Conservation (phyloP, 2,329 filamentous ascomycete genomes). For the Diaporthe batatas region DNA sequence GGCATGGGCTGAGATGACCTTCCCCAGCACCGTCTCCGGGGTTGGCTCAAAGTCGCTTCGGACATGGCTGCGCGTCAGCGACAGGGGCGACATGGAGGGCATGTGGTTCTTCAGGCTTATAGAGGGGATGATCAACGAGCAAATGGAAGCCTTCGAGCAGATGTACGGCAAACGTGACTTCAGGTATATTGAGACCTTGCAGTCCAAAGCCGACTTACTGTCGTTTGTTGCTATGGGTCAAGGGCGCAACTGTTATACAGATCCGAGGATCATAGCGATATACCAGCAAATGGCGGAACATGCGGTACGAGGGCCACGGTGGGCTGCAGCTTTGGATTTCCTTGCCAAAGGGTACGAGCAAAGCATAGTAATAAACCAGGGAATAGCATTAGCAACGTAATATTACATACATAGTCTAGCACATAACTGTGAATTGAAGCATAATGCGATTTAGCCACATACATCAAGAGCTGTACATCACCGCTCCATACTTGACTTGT, state of each 20-base stretch:
- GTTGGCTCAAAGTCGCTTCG: neutral
- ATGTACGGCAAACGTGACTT: conserved; percentile 1
- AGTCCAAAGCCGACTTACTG: conserved; percentile 21
- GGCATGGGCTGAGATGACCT: conserved; percentile 23
- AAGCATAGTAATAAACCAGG: neutral
- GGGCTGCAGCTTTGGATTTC: neutral
- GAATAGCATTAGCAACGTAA: neutral
- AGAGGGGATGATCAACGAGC: neutral
- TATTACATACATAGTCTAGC: too few relatives aligned
- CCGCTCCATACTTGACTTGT: too few relatives aligned
- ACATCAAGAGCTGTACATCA: too few relatives aligned
- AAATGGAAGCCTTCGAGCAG: neutral
- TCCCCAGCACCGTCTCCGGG: neutral
- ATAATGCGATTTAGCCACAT: too few relatives aligned
- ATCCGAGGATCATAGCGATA: neutral
- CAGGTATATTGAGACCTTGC: neutral
- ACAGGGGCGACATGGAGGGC: conserved; percentile 24
- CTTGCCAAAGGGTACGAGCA: neutral
- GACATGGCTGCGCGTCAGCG: conserved; percentile 15
- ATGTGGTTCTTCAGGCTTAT: conserved; percentile 29
- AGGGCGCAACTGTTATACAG: neutral
- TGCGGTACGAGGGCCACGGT: neutral
- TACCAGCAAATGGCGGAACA: conserved; percentile 11
- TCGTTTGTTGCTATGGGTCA: neutral
- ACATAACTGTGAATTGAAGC: too few relatives aligned